Conservation (phyloP, 2,329 filamentous ascomycete species). For the Monilinia laxa region DNA sequence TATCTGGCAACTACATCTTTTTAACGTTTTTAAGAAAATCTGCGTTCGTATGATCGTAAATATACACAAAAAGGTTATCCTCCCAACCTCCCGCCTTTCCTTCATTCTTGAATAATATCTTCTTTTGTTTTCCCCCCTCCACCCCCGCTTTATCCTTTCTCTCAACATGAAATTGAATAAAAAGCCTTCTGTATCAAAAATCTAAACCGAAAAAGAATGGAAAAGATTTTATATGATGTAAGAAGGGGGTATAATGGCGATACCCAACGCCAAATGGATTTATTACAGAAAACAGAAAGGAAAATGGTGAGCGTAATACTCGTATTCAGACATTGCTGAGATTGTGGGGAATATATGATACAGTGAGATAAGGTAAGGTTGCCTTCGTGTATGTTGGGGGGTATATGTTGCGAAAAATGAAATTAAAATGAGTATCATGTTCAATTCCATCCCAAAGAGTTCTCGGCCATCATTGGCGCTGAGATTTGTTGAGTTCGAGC, state of each 20-base stretch:
- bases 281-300: slow-evolving; percentile 37
- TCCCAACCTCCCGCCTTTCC: slow-evolving; percentile 6
- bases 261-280: slow-evolving; percentile 38
- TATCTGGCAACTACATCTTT: slow-evolving; percentile 1
- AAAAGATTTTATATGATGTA: slow-evolving; percentile 34
- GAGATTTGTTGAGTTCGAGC: slow-evolving; percentile 68
- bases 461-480: slow-evolving; percentile 73
- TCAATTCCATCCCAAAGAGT: slow-evolving; percentile 76
- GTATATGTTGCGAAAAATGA: slow-evolving; percentile 30
- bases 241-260: slow-evolving; percentile 36
- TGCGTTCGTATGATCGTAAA: slow-evolving; percentile 24
- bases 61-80: slow-evolving; percentile 23
- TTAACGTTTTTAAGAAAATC: slow-evolving; percentile 7
- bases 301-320: slow-evolving; percentile 35
- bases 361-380: slow-evolving; percentile 29
- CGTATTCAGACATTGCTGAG: slow-evolving; percentile 29
- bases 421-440: slow-evolving; percentile 26
- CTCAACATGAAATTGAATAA: slow-evolving; percentile 19
- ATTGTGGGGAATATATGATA: slow-evolving; percentile 32
- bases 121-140: not conserved
- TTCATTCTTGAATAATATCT: slow-evolving; percentile 1
- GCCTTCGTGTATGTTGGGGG: slow-evolving; percentile 28
- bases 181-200: slow-evolving; percentile 33
- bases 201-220: slow-evolving; percentile 33
- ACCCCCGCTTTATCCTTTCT: slow-evolving; percentile 8